Evolutionary conservation across 371 early-diverging fungal genomes (phyloP).

Genomic region (Mucor piriformis): DNA sequence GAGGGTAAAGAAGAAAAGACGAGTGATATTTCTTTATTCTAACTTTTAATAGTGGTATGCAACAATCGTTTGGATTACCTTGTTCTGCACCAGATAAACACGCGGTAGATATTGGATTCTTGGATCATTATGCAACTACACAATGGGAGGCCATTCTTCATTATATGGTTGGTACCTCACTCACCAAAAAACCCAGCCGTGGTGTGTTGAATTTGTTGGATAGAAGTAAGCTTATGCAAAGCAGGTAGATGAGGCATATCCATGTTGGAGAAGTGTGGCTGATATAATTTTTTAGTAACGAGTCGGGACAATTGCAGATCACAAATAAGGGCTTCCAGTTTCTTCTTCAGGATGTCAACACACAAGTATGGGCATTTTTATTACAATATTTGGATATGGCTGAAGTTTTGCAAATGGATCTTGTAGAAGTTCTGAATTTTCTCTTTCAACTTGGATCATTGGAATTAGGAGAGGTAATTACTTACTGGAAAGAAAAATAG

Average conservation of each 20-base stretch:
- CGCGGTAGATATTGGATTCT: slow-evolving; percentile 64
- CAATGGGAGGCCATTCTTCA: slow-evolving; percentile 94
- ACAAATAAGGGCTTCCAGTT: slow-evolving; percentile 95
- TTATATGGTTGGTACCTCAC: slow-evolving; percentile 92
- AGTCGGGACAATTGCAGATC: slow-evolving; percentile 56
- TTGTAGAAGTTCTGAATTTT: slow-evolving; percentile 90
- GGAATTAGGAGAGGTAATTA: slow-evolving; percentile 79
- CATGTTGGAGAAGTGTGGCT: neutral
- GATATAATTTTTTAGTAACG: slow-evolving; percentile 1
- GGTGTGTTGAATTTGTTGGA: slow-evolving; percentile 80
- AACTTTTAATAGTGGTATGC: slow-evolving; percentile 61
- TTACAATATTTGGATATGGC: slow-evolving; percentile 92
- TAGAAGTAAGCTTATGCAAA: slow-evolving; percentile 79
- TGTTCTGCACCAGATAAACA: slow-evolving; percentile 69
- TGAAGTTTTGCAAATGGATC: slow-evolving; percentile 85
- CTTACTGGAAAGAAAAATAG: neutral
- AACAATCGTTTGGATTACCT: slow-evolving; percentile 83
- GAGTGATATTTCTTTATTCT: neutral
- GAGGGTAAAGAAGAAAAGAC: slow-evolving; percentile 63
- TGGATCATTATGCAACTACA: slow-evolving; percentile 83
- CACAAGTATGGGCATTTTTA: slow-evolving; percentile 95
- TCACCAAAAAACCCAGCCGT: slow-evolving; percentile 66
- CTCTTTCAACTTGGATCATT: slow-evolving; percentile 89
- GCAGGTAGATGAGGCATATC: slow-evolving; percentile 27
- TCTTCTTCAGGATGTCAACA: slow-evolving; percentile 88